Base-by-base conservation (phyloP, 2,329 filamentous ascomycete genomes). In the Colletotrichum acutatum region DNA sequence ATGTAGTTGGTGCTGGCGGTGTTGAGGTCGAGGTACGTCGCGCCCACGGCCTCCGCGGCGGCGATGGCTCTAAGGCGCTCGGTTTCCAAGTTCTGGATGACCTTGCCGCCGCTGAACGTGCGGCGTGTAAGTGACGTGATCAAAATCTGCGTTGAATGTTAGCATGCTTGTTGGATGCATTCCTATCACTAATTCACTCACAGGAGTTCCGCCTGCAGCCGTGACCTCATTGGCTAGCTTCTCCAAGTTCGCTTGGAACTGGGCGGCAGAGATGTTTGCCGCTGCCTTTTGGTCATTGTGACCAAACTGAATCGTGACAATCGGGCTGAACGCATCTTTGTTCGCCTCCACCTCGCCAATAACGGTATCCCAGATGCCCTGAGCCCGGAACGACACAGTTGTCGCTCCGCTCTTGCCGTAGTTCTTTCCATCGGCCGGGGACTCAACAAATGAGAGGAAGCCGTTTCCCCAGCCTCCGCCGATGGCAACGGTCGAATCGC, bases 241-340 rank as follows among this genome's bases (percentile, higher is more conserved):
- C 34, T 85, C 83, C 0, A 92, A 83, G 57, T 91, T 90, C 1
- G 79, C 79, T 66, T 86, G 83, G 79, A 87, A 92, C 71, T 86
- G 77, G 0, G 82, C 79, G 4, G 88, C 77, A 0, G 83, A 82
- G 57, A 91, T 83, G 58, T 84, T 84, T 1, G 82, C 84, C 0
- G 80, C 82, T 0, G 82, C 70, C 75, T 90, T 91, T 76, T 87
- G 90, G 77, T 92, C 90, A 72, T 92, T 92, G 78, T 92, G 90
- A 6, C 90, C 90, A 72, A 91, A 91, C 83, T 91, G 76, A 2
- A 76, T 77, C 2, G 80, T 82, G 12, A 82, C 78, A 24, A 73
- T 62, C 14, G 71, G 71, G 56, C 61, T 58, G 63, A 79, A 77
- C 7, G 78, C 77, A 0, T 75, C 75, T 19, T 80, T 83, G 62